Evolutionary conservation across 1,139 yeast species (phyloP).

Genomic region (Pichia kudriavzevii): DNA sequence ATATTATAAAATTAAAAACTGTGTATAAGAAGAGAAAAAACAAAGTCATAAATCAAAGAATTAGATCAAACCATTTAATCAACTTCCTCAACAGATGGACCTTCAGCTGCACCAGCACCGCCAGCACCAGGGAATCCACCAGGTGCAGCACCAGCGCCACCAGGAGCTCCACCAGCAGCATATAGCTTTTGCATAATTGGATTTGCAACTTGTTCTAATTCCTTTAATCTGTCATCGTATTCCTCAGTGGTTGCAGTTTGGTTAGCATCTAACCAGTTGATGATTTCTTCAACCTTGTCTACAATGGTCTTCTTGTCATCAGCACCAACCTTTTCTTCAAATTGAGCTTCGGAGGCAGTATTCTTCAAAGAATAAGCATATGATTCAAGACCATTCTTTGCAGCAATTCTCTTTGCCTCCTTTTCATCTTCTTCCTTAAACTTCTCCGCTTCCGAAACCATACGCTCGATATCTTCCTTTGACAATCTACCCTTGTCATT

Average conservation of each 20-base stretch:
- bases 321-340: constrained; percentile 43
- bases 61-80: constrained; percentile 33
- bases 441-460: constrained; percentile 59
- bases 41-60: neutral
- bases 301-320: constrained; percentile 39
- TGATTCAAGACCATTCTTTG: constrained; percentile 52
- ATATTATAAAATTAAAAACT: neutral
- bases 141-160: constrained; percentile 35
- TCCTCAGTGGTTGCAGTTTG: constrained; percentile 48
- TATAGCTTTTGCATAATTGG: constrained; percentile 62
- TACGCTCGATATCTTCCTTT: constrained; percentile 56
- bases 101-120: constrained; percentile 34
- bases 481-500: constrained; percentile 97
- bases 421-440: constrained; percentile 65
- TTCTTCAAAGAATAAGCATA: constrained; percentile 48
- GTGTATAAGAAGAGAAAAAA: too few species aligned
- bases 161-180: constrained; percentile 43
- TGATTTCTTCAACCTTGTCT: constrained; percentile 38
- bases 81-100: constrained; percentile 71
- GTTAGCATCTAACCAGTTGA: constrained; percentile 43
- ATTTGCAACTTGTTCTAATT: constrained; percentile 55
- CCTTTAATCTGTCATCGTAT: constrained; percentile 56
- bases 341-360: constrained; percentile 35
- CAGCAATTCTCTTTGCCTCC: constrained; percentile 70
- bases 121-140: constrained; percentile 29